These are phyloP conservation scores for Carpinus fangiana DNA, from an alignment of 306 rosid genomes.

Conservation along the genomic window DNA sequence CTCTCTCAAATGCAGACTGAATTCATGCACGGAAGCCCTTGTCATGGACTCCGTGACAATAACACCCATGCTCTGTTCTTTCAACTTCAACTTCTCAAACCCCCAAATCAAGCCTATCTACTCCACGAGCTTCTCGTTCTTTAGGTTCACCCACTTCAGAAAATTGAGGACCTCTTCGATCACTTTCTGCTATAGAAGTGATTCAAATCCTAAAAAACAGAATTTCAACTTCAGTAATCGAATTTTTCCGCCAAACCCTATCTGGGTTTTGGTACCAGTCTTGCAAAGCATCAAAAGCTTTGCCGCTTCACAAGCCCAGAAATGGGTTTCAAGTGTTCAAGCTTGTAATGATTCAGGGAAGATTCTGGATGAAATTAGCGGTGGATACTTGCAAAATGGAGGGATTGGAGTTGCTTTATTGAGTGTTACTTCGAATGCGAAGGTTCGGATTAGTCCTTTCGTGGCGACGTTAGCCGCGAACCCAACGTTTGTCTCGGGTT, in stretches of 20 bases:
- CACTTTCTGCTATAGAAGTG: constrained; percentile 15
- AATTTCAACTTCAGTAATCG: background rate
- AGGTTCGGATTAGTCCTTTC: constrained; percentile 69
- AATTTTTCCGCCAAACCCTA: constrained; percentile 24
- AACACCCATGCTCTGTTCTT: constrained; percentile 32
- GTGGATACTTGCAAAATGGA: constrained; percentile 50
- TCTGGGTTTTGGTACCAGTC: constrained; percentile 32
- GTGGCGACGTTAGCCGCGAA: constrained; percentile 74
- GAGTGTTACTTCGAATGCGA: constrained; percentile 62
- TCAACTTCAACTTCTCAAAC: constrained; percentile 19
- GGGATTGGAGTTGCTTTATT: constrained; percentile 67
- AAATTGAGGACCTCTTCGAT: constrained; percentile 18
- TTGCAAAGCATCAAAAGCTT: constrained; percentile 34
- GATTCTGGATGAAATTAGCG: constrained; percentile 10
- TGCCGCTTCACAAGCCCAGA: constrained; percentile 33
- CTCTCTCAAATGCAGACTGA: constrained; percentile 56
- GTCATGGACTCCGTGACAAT: constrained; percentile 53
- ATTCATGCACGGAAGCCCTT: constrained; percentile 18
- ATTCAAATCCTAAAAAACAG: constrained; percentile 25
- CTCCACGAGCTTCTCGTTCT: constrained; percentile 24
- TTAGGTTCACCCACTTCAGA: constrained; percentile 8
- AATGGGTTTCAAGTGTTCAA: constrained; percentile 22
- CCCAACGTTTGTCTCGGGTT: constrained; percentile 80
- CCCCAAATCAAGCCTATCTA: constrained; percentile 16
- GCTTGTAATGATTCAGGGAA: constrained; percentile 15